Percentiles rank a stretch among this genome's conserved stretches.
These are phyloP conservation scores for Ustilago esculenta DNA, from an alignment of 1,284 basidiomycete species.

Conservation along the genomic window DNA sequence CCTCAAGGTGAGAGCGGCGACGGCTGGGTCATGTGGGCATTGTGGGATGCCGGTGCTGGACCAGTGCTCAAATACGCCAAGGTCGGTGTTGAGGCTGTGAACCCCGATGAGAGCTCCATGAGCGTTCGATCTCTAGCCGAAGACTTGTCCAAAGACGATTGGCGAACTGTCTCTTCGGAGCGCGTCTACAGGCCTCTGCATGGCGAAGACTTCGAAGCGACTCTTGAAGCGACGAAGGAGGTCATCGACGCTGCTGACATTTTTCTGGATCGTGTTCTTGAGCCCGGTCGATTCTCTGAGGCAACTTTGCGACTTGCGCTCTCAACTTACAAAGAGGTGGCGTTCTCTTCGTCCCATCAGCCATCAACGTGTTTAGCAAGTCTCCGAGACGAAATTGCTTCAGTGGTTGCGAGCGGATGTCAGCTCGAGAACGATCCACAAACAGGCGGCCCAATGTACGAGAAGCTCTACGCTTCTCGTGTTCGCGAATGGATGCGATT, in stretches of 20 bases:
- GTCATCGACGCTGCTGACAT: slow-evolving; percentile 42
- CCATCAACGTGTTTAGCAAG: slow-evolving; percentile 25
- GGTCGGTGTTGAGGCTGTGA: slow-evolving; percentile 40
- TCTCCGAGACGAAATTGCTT: slow-evolving; percentile 46
- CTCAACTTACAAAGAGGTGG: slow-evolving; percentile 32
- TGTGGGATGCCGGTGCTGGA: slow-evolving; percentile 59
- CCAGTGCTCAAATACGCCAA: slow-evolving; percentile 49
- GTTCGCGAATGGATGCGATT: slow-evolving; percentile 60
- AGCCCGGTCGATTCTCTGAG: slow-evolving; percentile 56
- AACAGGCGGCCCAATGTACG: slow-evolving; percentile 45
- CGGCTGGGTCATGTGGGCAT: slow-evolving; percentile 56
- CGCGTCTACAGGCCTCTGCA: slow-evolving; percentile 53
- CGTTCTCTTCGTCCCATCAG: slow-evolving; percentile 9
- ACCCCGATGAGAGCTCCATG: slow-evolving; percentile 25
- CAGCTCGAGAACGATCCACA: slow-evolving; percentile 43
- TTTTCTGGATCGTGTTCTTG: slow-evolving; percentile 55
- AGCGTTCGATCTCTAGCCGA: slow-evolving; percentile 28
- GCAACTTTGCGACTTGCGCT: slow-evolving; percentile 40
- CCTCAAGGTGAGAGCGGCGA: slow-evolving; percentile 26
- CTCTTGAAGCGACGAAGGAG: slow-evolving; percentile 38
- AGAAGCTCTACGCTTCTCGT: slow-evolving; percentile 38
- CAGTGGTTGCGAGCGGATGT: slow-evolving; percentile 37
- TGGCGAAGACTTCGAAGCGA: slow-evolving; percentile 55
- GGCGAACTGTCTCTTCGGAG: slow-evolving; percentile 48
- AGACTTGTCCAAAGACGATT: slow-evolving; percentile 36